Evolutionary conservation across 345 rosid species (phyloP), one percentile per base, ranked within the genome.

Genomic region (Arabidopsis suecica): DNA sequence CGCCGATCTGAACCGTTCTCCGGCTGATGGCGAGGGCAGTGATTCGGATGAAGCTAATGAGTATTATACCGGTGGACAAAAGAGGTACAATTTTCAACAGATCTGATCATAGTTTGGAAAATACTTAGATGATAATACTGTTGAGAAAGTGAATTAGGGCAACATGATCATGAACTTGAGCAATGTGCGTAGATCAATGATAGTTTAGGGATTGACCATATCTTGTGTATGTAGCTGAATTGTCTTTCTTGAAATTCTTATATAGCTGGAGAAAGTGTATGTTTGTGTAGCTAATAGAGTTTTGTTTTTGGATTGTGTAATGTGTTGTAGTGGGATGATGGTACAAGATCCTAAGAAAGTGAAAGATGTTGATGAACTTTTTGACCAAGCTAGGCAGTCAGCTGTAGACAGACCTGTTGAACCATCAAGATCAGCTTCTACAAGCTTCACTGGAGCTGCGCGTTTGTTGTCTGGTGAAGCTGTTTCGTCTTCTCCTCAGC

Each of bases 1-100:
- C 47, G 85, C 93, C n/a, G 97, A 92, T 82, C 91, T 95, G 83
- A 89, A 92, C 64, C 88, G 86, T 76, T 55, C 78, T 0, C 84
- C 90, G 6, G 70, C 66, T 18, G 70, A 11, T 10, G 81, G 79
- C 2, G 69, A 69, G 4, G 88, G 44, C 36, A 85, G 84, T 28
- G 95, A 88, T 30, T 88, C 93, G 5, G 91, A 86, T 32, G 93
- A 90, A 40, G 79, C 81, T 2, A 89, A 86, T 84, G 88, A 88
- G 80, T 86, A 88, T 72, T 92, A 87, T 9, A 86, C 99, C 58
- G 99, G 97, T 37, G 97, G 97, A 18, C 85, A 92, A 74, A 95
- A 90, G 79, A 92, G 97, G 99, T 92, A 65, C 33, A 14, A 11
- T 0, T 69, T 4, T 67, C 2, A 63, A 23, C 20, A 69, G 51